Base-by-base conservation (phyloP, 805 yeast species). In the Tetrapisispora arboricola region DNA sequence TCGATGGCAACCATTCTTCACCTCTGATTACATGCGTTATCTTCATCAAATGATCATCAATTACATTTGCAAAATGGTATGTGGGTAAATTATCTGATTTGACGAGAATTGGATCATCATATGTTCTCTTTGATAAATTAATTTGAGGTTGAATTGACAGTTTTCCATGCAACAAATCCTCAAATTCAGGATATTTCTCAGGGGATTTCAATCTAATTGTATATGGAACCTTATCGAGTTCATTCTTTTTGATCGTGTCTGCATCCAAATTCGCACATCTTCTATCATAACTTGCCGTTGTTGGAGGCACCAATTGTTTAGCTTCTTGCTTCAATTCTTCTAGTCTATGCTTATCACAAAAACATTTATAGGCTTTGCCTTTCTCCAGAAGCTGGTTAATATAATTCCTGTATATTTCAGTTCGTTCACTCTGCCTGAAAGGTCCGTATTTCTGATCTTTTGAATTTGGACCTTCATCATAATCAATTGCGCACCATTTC, bases 11-110 rank as follows among this genome's bases (percentile, higher is more conserved):
- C 98, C 99, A 92, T 60, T 92, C 98, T 55, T 92, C 98, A 26
- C 99, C 99, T 49, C 99, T 70, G 5, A 92, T 78, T 8, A 92
- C 98, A 61, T 92, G 96, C 0, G 96, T 84, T 33, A 92, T 83
- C 35, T 76, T 61, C 98, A 92, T 92, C 36, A 84, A 64, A 58
- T 88, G 94, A 57, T 92, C 99, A 57, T 92, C 99, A 3, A 92
- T 75, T 6, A 92, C 95, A 54, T 85, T 90, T 13, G 98, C 98
- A 54, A 92, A 80, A 62, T 92, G 99, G 53, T 92, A 92, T 0
- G 99, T 92, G 20, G 99, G 99, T 45, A 85, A 65, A 0, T 90
- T 88, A 59, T 92, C 97, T n/a, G 95, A 83, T 61, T 92, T 92
- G 55, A 92, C 58, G 21, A 92, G 65, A 10, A 92, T 84, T 22